Percentiles rank a stretch among this genome's conserved stretches.
These are phyloP conservation scores for Streptanthus diversifolius DNA, from an alignment of 345 rosid species.

Conservation along the genomic window DNA sequence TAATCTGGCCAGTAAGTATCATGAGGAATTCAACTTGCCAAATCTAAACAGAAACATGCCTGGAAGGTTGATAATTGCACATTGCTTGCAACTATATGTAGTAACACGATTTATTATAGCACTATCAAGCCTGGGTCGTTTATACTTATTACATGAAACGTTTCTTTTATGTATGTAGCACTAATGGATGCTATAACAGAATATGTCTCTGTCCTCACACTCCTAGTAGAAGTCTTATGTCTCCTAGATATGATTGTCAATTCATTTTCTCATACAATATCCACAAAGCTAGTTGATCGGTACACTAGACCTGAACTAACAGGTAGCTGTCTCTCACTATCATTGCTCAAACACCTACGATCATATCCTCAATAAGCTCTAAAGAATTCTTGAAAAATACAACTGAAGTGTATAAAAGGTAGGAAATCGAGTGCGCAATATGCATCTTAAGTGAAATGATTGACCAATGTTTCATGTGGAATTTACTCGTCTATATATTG, in stretches of 20 bases:
- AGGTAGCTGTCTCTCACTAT: constrained; percentile 40
- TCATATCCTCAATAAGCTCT: constrained; percentile 12
- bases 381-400: not conserved
- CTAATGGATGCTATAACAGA: constrained; percentile 76
- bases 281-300: constrained; percentile 80
- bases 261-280: constrained; percentile 86
- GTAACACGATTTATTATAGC: not conserved
- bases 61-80: constrained; percentile 62
- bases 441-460: constrained; percentile 9
- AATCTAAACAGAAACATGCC: constrained; percentile 91
- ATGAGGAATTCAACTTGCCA: constrained; percentile 81
- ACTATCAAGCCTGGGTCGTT: not conserved
- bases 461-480: not conserved
- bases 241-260: constrained; percentile 94
- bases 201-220: constrained; percentile 68
- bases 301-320: constrained; percentile 84
- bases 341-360: constrained; percentile 5
- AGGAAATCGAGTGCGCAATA: not conserved
- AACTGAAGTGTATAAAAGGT: not conserved
- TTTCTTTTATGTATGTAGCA: constrained; percentile 45
- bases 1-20: constrained; percentile 81
- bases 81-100: not conserved
- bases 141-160: constrained; percentile 1
- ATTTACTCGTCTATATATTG: constrained; percentile 3
- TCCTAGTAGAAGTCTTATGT: constrained; percentile 90